Conservation (phyloP, 257 asterid genomes). For the Solanum clarkiae region DNA sequence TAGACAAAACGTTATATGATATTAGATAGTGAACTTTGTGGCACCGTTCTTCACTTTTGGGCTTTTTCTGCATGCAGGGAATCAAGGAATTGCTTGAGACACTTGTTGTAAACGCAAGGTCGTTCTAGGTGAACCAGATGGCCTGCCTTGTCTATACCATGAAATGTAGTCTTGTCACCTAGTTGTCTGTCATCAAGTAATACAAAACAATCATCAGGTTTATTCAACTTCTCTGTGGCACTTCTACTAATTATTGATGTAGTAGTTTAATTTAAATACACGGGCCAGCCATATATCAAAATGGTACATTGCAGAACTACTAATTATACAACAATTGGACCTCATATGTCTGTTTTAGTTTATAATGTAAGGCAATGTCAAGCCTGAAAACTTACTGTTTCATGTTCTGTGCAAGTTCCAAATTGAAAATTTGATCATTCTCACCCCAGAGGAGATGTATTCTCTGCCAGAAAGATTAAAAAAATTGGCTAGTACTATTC, state of each 20-base stretch:
- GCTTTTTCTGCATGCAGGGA: conserved; percentile 28
- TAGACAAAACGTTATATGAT: not conserved
- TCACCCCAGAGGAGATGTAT: conserved; percentile 94
- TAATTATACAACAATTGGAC: not conserved
- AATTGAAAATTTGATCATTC: conserved; percentile 68
- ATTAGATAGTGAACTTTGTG: not conserved
- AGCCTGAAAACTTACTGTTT: conserved; percentile 45
- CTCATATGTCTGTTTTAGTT: not conserved
- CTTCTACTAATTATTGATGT: not conserved
- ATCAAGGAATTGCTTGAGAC: conserved; percentile 61
- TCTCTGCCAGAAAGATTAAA: conserved; percentile 24
- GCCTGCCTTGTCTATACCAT: conserved; percentile 64
- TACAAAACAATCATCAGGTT: not conserved
- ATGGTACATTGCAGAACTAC: not conserved
- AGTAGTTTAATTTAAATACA: not conserved
- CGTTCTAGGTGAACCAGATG: conserved; percentile 85
- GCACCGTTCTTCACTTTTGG: conserved; percentile 4
- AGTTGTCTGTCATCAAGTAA: conserved; percentile 38
- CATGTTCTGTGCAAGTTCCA: conserved; percentile 65
- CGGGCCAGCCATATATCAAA: not conserved
- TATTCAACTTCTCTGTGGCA: not conserved
- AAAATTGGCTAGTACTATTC: not conserved
- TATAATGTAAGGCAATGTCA: not conserved
- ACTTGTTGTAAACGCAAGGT: conserved; percentile 57
- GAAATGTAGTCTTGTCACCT: conserved; percentile 40